Percentiles rank a stretch among this genome's conserved stretches.
Evolutionary conservation across 1,284 basidiomycete genomes (phyloP).

Genomic region (Papiliotrema nemorosa): DNA sequence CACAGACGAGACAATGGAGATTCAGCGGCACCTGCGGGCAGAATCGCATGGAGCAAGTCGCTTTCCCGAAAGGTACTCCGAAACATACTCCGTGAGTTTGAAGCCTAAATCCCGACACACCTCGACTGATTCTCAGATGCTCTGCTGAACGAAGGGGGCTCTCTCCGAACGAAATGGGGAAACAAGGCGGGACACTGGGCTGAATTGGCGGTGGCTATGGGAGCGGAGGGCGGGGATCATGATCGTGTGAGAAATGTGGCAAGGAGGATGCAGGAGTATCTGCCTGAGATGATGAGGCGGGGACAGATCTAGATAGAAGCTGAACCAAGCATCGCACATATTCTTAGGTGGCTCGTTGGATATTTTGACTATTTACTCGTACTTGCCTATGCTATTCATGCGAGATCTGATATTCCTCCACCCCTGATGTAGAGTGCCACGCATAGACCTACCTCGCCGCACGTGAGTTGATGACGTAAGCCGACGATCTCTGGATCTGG

Average conservation of each 20-base stretch:
- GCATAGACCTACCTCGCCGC: no score
- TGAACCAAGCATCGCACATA: no score
- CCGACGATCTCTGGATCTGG: no score
- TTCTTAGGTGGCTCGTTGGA: no score
- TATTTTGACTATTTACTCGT: no score
- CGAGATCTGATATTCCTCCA: no score
- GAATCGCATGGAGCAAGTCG: not conserved
- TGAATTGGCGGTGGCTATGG: not conserved
- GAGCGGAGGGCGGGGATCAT: not conserved
- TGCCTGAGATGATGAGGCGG: slow-evolving; percentile 1
- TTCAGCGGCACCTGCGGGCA: not conserved
- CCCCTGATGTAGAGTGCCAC: no score
- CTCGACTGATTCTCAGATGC: not conserved
- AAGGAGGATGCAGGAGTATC: slow-evolving; percentile 5
- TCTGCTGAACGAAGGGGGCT: not conserved
- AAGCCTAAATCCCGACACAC: not conserved
- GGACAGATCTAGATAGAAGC: not conserved
- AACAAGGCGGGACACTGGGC: not conserved
- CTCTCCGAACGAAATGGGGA: not conserved
- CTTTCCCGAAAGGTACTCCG: not conserved
- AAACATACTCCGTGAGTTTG: not conserved
- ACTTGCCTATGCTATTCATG: no score
- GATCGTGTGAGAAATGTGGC: slow-evolving; percentile 2
- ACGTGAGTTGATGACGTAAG: no score
- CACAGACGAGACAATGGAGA: not conserved